A percentile compares a stretch with the other conserved stretches of the same genome.
Evolutionary conservation across 371 early-diverging fungal genomes (phyloP).

Genomic region (Choanephora cucurbitarum): DNA sequence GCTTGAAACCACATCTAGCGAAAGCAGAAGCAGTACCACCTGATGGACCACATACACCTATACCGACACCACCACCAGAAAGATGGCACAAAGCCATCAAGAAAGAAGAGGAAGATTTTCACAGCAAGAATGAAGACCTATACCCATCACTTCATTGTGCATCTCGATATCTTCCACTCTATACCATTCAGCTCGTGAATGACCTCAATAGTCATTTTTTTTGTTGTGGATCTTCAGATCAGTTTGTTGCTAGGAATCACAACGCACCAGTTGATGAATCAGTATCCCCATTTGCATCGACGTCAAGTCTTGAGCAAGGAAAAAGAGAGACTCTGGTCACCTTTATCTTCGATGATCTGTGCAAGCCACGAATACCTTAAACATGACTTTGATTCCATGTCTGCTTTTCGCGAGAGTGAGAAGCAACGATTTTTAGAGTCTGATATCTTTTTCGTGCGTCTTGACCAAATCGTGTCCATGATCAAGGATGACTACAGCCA

Average conservation of each 20-base stretch:
- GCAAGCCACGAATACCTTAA: conserved; percentile 33
- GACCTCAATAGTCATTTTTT: conserved; percentile 54
- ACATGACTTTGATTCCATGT: too few relatives aligned
- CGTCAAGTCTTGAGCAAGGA: conserved; percentile 55
- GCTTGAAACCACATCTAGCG: conserved; percentile 21
- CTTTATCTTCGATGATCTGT: conserved; percentile 66
- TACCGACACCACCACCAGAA: conserved; percentile 54
- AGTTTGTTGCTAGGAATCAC: conserved; percentile 59
- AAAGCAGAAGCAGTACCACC: conserved; percentile 29
- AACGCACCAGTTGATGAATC: conserved; percentile 46
- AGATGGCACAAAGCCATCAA: conserved; percentile 43
- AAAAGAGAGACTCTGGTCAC: conserved; percentile 75
- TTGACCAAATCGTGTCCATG: conserved; percentile 64
- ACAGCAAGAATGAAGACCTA: conserved; percentile 11
- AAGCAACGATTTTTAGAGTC: conserved; percentile 59
- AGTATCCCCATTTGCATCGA: conserved; percentile 62
- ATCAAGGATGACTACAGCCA: conserved; percentile 65
- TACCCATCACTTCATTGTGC: conserved; percentile 26
- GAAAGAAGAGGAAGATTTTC: conserved; percentile 28
- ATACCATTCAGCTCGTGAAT: conserved; percentile 62
- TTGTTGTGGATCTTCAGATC: conserved; percentile 71
- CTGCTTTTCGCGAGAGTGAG: conserved; percentile 46
- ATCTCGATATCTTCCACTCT: conserved; percentile 57
- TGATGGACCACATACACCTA: conserved; percentile 46
- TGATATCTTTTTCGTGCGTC: conserved; percentile 62